Evolutionary conservation across 495 filamentous ascomycete genomes (phyloP), one percentile per base, ranked within the genome.

Genomic region (Monascus purpureus): DNA sequence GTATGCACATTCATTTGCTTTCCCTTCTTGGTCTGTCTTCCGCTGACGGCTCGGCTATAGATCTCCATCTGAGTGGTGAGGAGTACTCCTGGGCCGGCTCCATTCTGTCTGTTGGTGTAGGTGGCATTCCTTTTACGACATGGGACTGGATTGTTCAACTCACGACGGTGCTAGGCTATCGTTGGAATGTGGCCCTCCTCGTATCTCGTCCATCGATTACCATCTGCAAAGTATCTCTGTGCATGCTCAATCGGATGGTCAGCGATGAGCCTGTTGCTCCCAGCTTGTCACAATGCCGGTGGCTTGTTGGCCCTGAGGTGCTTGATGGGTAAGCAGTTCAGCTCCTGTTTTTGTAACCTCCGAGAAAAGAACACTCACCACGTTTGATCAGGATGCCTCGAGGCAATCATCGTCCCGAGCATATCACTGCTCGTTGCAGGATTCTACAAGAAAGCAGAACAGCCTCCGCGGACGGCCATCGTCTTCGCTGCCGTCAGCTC

Each of bases 191-290:
- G 40, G 11, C 43, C 43, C 1, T 46, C 47, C 0, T 51, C 41
- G 15, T 53, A 43, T 31, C 17, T 57, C 3, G 38, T 60, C n/a
- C 59, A 61, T 31, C 50, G 45, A 19, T 38, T 60, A 6, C 53
- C 53, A 6, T 48, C 57, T 14, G 57, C 50, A 13, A 58, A 55
- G 30, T 55, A 57, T 25, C 46, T 60, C 7, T 40, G 35, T 15
- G 17, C 24, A 8, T 42, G 39, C 28, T 34, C 39, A 6, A 12
- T 46, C 9, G 39, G 42, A 12, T 46, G 42, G 42, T 47, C 17
- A 12, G 29, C 16, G 31, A 38, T 40, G 26, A 45, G 41, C 8
- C 25, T 55, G 9, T 34, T 39, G 7, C 42, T 50, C 17, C 39
- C 51, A 1, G 34, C 51, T 5, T 42, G 40, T 15, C 36, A 37